phyloP scores from a whole-genome alignment of 2,329 filamentous ascomycete genomes.

The Ophiostoma perfectum region DNA sequence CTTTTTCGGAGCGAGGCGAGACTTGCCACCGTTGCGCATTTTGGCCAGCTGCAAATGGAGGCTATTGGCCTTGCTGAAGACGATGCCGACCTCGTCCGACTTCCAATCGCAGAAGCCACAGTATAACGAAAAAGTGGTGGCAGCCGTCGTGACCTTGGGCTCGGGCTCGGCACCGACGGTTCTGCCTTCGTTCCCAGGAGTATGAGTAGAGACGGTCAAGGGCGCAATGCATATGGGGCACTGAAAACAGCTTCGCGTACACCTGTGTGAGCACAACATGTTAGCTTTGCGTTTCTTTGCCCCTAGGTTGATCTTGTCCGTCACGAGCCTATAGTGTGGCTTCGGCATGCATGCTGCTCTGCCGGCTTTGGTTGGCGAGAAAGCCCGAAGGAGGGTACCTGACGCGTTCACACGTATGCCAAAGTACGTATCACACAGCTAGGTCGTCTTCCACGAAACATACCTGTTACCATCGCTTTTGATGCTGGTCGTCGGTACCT shows the following conservation, averaged over 20 bases:
- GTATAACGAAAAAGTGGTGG: slow-evolving; percentile 59
- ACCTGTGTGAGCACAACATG: slow-evolving; percentile 48
- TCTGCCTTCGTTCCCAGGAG: not conserved
- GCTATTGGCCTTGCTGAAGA: slow-evolving; percentile 82
- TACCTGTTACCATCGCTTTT: slow-evolving; percentile 85
- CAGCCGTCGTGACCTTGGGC: slow-evolving; percentile 29
- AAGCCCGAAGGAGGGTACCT: not conserved
- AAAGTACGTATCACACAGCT: not conserved
- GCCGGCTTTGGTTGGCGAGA: not conserved
- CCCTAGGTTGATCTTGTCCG: not conserved
- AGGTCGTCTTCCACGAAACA: slow-evolving; percentile 26
- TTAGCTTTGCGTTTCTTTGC: slow-evolving; percentile 2
- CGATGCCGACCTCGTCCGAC: slow-evolving; percentile 80
- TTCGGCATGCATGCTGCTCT: not conserved
- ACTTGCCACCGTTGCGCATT: slow-evolving; percentile 57
- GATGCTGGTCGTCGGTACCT: slow-evolving; percentile 87
- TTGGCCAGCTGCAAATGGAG: slow-evolving; percentile 75
- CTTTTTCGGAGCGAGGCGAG: slow-evolving; percentile 47
- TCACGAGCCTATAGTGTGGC: not conserved
- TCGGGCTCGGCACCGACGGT: slow-evolving; percentile 47
- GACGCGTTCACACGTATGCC: slow-evolving; percentile 11
- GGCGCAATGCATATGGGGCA: slow-evolving; percentile 85
- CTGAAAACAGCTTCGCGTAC: slow-evolving; percentile 90
- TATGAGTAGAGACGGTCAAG: slow-evolving; percentile 60
- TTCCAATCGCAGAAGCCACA: slow-evolving; percentile 94